Evolutionary conservation across 495 filamentous ascomycete genomes (phyloP), one percentile per base, ranked within the genome.

Genomic region (Cercophora scortea): DNA sequence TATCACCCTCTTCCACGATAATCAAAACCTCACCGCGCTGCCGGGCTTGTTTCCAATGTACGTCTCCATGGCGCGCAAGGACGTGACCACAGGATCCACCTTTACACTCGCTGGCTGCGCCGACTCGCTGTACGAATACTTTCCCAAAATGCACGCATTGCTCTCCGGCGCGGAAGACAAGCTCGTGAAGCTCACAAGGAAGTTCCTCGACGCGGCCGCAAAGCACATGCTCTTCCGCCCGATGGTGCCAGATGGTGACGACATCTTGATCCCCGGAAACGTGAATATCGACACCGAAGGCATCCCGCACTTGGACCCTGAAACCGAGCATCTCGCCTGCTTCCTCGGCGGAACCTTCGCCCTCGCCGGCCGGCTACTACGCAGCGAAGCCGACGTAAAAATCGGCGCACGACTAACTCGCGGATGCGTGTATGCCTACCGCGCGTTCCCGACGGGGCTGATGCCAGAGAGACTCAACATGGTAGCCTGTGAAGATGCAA

Each of bases 41-140:
- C 88, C 90, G 6, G 90, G 90, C 3, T 45, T 76, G 51, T 76
- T 64, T 61, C 71, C 72, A 13, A 63, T 58, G 7, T 59, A 49
- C 8, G 55, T 73, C 8, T 53, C 65, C 44, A 62, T 73, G 44
- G 50, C 54, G 40, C 52, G 61, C 11, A 46, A 49, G 3, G 25
- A 25, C 25, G 65, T 69, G 45, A 56, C 51, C 7, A 15, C 52
- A 8, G 71, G 71, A 35, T 61, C 48, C 41, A 58, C 61, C 18
- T 97, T 85, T 58, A 85, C 83, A 0, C 70, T 96, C 13, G 92
- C 88, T 17, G 88, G 81, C 10, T 75, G 83, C 68, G 82, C 88
- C 12, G 92, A 96, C 68, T 94, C 88, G 8, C 78, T 85, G 2
- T 96, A 95, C 61, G 92, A 96, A 65, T 95, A 96, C 64, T 67